Conservation (phyloP, 768 basidiomycete species). For the Clavaria fumosa region DNA sequence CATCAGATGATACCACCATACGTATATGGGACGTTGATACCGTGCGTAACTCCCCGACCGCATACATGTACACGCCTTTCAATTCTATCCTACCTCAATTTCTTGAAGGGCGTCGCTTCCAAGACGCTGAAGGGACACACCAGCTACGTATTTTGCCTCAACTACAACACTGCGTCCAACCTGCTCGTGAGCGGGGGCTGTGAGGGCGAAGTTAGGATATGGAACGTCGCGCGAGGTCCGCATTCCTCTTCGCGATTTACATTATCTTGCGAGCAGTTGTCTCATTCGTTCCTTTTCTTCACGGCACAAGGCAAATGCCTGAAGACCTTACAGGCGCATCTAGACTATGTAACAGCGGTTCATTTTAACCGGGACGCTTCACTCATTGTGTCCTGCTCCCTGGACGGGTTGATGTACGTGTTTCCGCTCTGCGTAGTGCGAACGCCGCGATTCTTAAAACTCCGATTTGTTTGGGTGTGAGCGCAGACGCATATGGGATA, state of each 20-base stretch:
- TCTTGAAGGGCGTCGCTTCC: constrained; percentile 44
- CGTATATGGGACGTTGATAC: constrained; percentile 81
- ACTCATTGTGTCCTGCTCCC: constrained; percentile 79
- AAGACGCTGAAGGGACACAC: constrained; percentile 70
- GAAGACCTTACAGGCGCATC: constrained; percentile 80
- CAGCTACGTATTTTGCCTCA: constrained; percentile 82
- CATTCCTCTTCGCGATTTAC: constrained; percentile 7
- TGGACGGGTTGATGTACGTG: constrained; percentile 87
- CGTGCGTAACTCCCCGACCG: constrained; percentile 35
- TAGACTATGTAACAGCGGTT: constrained; percentile 90
- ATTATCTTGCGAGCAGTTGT: constrained; percentile 5
- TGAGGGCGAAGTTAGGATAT: constrained; percentile 85
- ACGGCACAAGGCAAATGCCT: constrained; percentile 68
- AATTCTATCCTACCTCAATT: constrained; percentile 7
- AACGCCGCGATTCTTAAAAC: constrained; percentile 6
- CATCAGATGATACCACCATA: constrained; percentile 83
- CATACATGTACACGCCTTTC: not conserved
- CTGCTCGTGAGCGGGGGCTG: constrained; percentile 85
- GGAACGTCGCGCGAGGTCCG: constrained; percentile 74
- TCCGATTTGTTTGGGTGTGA: too few relatives aligned
- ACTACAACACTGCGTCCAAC: constrained; percentile 80
- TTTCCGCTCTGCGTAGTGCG: constrained; percentile 1
- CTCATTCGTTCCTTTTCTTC: not conserved
- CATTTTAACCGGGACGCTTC: constrained; percentile 88
- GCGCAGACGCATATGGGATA: constrained; percentile 90